Evolutionary conservation across 331 rosid genomes (phyloP).

Genomic region (Telfairia occidentalis): DNA sequence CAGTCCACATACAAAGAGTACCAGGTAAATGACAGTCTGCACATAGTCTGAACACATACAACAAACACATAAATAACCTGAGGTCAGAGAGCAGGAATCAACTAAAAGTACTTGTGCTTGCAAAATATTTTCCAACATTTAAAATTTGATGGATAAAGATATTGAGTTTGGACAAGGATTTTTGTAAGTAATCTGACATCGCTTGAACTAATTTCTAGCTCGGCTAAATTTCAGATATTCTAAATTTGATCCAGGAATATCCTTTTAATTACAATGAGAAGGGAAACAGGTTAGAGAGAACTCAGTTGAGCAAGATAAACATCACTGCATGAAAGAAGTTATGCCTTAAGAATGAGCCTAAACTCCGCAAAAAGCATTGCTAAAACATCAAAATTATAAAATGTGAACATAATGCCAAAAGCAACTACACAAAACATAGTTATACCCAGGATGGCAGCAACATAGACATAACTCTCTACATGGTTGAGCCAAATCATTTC

Average conservation of each 20-base stretch:
- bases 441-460: conserved; percentile 98
- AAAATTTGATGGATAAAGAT: neutral
- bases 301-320: neutral
- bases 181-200: neutral
- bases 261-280: neutral
- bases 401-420: neutral
- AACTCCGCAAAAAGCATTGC: neutral
- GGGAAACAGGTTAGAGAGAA: neutral
- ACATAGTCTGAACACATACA: conserved; percentile 55
- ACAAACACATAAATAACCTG: conserved; percentile 12
- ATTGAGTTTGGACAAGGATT: neutral
- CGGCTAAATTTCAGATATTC: neutral
- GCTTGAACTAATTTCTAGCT: neutral
- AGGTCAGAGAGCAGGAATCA: conserved; percentile 18
- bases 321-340: neutral
- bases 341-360: neutral
- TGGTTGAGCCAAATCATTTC: conserved; percentile 96
- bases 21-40: conserved; percentile 99
- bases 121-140: neutral
- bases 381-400: neutral
- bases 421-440: conserved; percentile 10
- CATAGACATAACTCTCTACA: conserved; percentile 96
- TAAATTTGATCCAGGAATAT: neutral
- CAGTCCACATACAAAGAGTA: conserved; percentile 98
- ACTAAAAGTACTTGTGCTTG: neutral